A percentile compares a stretch with the other conserved stretches of the same genome.
These are phyloP conservation scores for Hansfordia pulvinata DNA, from an alignment of 2,329 filamentous ascomycete species.

Conservation along the genomic window DNA sequence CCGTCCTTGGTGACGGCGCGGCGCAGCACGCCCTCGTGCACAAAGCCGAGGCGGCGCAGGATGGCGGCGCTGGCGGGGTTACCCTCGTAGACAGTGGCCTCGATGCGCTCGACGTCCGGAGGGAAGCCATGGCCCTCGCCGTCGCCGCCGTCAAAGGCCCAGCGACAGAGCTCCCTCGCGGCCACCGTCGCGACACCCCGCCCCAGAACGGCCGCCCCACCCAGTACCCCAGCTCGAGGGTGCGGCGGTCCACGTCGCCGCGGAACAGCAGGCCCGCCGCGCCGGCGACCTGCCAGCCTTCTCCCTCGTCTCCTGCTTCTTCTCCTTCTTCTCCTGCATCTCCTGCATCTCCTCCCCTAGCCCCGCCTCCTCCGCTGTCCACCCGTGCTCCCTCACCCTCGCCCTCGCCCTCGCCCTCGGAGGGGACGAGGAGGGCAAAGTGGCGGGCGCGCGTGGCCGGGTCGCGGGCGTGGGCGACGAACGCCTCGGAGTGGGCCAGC, in stretches of 20 bases:
- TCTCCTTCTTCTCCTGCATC: not conserved
- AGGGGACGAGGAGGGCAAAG: conserved; percentile 1
- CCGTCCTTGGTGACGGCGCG: not conserved
- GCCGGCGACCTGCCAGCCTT: conserved; percentile 1
- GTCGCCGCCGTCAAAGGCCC: not conserved
- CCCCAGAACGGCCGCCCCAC: conserved; percentile 1
- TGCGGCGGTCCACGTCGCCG: not conserved
- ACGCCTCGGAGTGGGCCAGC: not conserved
- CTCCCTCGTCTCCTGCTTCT: not conserved
- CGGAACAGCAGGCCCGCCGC: conserved; percentile 1
- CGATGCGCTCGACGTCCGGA: not conserved
- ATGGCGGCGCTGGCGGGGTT: conserved; percentile 1
- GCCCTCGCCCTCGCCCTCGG: too few species aligned
- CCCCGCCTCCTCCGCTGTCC: too few species aligned
- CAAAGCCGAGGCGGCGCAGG: not conserved
- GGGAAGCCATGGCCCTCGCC: too few species aligned
- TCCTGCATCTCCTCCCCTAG: too few species aligned
- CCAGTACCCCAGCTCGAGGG: conserved; percentile 1
- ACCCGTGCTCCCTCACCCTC: too few species aligned
- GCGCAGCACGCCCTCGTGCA: conserved; percentile 1
- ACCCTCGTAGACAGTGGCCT: not conserved
- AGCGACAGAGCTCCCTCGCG: not conserved
- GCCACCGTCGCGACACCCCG: not conserved
- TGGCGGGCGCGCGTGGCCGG: not conserved
- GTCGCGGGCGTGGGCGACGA: not conserved